Percentiles rank a stretch among this genome's conserved stretches.
Evolutionary conservation across 73 alveolate genomes (phyloP).

Genomic region (Tetrahymena elliotti): DNA sequence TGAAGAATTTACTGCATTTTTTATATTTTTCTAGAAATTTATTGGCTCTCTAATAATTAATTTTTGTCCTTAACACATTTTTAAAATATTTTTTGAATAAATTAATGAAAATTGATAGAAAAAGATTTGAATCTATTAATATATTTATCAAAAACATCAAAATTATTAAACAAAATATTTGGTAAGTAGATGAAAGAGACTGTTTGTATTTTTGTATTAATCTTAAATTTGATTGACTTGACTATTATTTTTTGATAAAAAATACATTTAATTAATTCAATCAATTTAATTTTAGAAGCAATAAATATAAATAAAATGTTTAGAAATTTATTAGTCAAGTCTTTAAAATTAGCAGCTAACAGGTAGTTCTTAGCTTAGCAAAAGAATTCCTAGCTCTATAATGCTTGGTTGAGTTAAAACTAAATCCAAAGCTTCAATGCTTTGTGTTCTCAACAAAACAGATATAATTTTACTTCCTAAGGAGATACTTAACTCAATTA

Average conservation of each 20-base stretch:
- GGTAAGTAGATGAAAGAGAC: background rate
- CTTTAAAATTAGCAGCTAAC: background rate
- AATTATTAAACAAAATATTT: no score
- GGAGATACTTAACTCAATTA: constrained; percentile 24
- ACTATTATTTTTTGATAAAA: background rate
- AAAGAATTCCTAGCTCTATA: background rate
- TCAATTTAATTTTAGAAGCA: background rate
- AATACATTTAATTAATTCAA: background rate
- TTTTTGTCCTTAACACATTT: no score
- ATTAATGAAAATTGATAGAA: no score
- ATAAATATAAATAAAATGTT: background rate
- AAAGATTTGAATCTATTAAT: no score
- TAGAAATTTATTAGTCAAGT: background rate
- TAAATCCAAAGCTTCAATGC: background rate
- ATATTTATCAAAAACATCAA: background rate
- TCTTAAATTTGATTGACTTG: background rate
- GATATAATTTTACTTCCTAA: constrained; percentile 6
- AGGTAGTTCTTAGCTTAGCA: background rate
- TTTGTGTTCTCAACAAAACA: background rate
- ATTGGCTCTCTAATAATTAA: no score
- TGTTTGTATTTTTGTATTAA: background rate
- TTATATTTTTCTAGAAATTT: no score
- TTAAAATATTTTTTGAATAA: no score
- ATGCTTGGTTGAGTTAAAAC: background rate
- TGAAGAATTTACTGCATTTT: no score